Percentiles rank a stretch among this genome's conserved stretches.
These are phyloP conservation scores for Corinectria fuckeliana DNA, from an alignment of 2,329 filamentous ascomycete species.

Conservation along the genomic window DNA sequence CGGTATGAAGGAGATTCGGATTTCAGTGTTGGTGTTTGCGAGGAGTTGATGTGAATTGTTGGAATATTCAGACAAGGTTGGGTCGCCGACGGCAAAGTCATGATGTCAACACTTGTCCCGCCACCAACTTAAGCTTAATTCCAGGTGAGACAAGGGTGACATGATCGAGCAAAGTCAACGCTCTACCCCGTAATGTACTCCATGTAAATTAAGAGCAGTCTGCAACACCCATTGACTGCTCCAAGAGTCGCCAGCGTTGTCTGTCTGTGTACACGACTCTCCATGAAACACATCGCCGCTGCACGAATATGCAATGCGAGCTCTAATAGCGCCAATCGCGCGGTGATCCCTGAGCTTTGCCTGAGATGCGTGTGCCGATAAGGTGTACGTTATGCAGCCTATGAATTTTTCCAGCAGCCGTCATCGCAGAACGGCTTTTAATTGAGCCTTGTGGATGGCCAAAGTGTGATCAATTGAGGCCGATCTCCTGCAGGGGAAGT, in stretches of 20 bases:
- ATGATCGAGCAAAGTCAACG: not conserved
- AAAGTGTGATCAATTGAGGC: not conserved
- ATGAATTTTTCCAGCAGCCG: not conserved
- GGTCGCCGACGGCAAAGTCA: constrained; percentile 24
- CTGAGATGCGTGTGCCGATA: not conserved
- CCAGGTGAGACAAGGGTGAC: not conserved
- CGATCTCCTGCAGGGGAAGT: not conserved
- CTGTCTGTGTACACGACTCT: not conserved
- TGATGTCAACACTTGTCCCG: constrained; percentile 36
- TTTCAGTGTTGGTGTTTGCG: not conserved
- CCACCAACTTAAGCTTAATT: constrained; percentile 14
- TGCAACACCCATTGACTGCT: not conserved
- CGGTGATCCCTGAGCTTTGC: not conserved
- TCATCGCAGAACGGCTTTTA: not conserved
- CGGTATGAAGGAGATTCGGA: not conserved
- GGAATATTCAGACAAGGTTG: not conserved
- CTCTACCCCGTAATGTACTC: too few species aligned
- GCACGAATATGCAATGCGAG: too few species aligned
- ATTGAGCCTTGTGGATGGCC: not conserved
- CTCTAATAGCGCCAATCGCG: not conserved
- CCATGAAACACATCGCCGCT: not conserved
- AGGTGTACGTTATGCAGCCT: too few species aligned
- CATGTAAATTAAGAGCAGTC: too few species aligned
- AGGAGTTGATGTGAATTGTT: not conserved
- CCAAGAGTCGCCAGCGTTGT: not conserved